Base-by-base conservation (phyloP, 2,329 filamentous ascomycete genomes). In the Amesomyces nigricolor region DNA sequence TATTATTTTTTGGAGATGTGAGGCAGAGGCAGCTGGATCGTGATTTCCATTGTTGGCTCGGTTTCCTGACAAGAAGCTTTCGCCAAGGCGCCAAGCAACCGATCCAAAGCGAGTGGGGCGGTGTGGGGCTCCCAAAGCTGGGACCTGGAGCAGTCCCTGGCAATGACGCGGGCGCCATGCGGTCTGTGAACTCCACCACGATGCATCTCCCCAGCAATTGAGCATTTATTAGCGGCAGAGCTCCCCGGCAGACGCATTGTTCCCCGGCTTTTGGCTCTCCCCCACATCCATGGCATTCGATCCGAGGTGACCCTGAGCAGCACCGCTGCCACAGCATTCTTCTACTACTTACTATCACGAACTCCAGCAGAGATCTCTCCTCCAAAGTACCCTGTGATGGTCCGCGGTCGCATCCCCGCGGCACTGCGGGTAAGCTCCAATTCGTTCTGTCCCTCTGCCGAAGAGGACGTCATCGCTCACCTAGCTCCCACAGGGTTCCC, bases 271-370 rank as follows among this genome's bases (percentile, higher is more conserved):
- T 19, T 5, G 26, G 47, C 44, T 45, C 29, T 17, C 58, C 37
- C 11, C 54, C 37, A 9, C 32, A 35, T 35, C 22, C 43, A 64
- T 64, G 61, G 58, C 58, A 55, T 54, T 51, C 42, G 37, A 42
- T 39, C 44, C 42, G 30, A 62, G 62, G 61, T 64, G 60, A 64
- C 57, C 14, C 44, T 42, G 35, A 40, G 56, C 59, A 57, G 59
- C 59, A 47, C 45, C 32, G 62, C 62, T 61, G 61, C 57, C 38
- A 16, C 51, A 51, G n/a, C 38, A 17, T 43, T 30, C 26, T 17
- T 17, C 14, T 5, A 17, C 22, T 19, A 19, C 44, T 19, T 49
- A 35, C 6, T 35, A 35, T 4, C 51, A 26, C 22, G 22, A 39
- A 14, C 7, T 45, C 29, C 42, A 29, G 6, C 22, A 26, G 22